A percentile compares a stretch with the other conserved stretches of the same genome.
Evolutionary conservation across 2,329 filamentous ascomycete genomes (phyloP).

Genomic region (Xylaria sp.): DNA sequence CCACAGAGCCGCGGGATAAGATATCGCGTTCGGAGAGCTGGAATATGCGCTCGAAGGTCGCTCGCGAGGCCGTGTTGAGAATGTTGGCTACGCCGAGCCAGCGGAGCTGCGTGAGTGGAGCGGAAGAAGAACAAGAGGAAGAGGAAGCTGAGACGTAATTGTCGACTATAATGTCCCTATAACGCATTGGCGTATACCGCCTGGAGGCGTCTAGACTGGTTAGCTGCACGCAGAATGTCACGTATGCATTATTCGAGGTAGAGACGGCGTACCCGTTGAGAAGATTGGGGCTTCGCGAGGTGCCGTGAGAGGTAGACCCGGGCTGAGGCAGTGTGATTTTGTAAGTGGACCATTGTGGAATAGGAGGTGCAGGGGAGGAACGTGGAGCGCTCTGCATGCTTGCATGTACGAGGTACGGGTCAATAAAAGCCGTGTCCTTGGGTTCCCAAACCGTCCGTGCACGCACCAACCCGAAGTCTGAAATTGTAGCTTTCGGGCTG

Average conservation of each 20-base stretch:
- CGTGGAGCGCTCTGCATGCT: not conserved
- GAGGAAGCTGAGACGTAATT: conserved; percentile 2
- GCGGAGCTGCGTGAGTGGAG: not conserved
- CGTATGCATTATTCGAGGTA: conserved; percentile 12
- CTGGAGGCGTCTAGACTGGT: not conserved
- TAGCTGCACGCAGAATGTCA: conserved; percentile 18
- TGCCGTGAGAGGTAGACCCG: too few species aligned
- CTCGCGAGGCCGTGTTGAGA: not conserved
- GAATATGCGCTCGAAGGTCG: not conserved
- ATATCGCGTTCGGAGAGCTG: not conserved
- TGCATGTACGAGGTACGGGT: not conserved
- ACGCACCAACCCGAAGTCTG: conserved; percentile 5
- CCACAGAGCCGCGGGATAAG: not conserved
- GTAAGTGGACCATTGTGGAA: conserved; percentile 6
- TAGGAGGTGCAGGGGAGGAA: not conserved
- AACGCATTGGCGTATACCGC: conserved; percentile 15
- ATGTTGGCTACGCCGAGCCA: conserved; percentile 18
- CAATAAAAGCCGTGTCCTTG: conserved; percentile 16
- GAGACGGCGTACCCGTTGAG: conserved; percentile 20
- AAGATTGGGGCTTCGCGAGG: not conserved
- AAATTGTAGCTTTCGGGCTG: not conserved
- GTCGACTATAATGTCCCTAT: conserved; percentile 20
- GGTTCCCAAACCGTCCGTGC: not conserved
- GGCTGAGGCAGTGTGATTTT: not conserved
- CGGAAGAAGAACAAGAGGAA: not conserved